A percentile compares a stretch with the other conserved stretches of the same genome.
Conservation (phyloP, 148 eudicot species). For the Simmondsia chinensis region DNA sequence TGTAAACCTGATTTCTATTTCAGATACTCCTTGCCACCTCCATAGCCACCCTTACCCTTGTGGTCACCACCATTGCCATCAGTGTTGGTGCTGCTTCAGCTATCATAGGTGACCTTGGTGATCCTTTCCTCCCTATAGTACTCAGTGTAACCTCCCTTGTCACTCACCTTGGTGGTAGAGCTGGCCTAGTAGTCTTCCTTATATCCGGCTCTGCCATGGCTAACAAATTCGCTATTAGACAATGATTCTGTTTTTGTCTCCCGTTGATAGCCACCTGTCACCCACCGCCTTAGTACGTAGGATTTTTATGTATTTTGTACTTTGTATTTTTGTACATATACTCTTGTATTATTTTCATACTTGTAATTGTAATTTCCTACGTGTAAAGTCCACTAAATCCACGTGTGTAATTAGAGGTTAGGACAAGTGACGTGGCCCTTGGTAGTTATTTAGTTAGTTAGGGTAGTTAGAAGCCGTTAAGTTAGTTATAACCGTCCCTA, state of each 20-base stretch:
- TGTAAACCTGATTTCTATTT: not conserved
- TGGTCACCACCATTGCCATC: too few species aligned
- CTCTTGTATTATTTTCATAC: too few species aligned
- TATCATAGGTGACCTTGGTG: constrained; percentile 9
- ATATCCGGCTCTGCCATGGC: constrained; percentile 9
- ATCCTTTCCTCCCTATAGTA: constrained; percentile 9
- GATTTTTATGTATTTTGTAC: too few species aligned
- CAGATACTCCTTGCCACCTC: constrained; percentile 2
- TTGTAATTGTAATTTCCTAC: too few species aligned
- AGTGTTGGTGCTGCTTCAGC: not conserved
- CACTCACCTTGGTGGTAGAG: constrained; percentile 8
- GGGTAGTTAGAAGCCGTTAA: too few species aligned
- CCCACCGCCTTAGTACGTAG: too few species aligned
- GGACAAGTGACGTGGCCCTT: too few species aligned
- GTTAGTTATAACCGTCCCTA: too few species aligned
- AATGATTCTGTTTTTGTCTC: constrained; percentile 5
- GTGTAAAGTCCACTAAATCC: too few species aligned
- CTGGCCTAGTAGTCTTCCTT: constrained; percentile 11
- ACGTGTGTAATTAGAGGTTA: too few species aligned
- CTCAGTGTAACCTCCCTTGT: constrained; percentile 17
- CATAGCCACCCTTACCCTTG: not conserved
- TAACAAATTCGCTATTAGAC: constrained; percentile 10
- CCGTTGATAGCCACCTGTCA: constrained; percentile 5
- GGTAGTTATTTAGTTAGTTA: too few species aligned
- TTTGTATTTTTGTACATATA: too few species aligned